Base-by-base conservation (phyloP, 2,329 filamentous ascomycete genomes). In the Aspergillus tubingensis region DNA sequence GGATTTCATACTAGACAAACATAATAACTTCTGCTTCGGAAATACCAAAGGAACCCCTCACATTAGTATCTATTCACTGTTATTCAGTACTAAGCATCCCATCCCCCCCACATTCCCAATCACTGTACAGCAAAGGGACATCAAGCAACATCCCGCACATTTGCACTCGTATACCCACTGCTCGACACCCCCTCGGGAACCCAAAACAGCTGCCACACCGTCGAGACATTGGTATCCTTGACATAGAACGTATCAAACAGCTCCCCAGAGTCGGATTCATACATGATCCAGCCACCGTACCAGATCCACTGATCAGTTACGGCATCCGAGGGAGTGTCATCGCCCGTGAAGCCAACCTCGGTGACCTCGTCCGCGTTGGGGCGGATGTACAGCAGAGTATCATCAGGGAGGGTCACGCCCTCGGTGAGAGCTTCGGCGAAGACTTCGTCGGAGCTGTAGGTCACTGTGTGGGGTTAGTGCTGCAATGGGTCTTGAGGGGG, bases 121-220 rank as follows among this genome's bases (percentile, higher is more conserved):
- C 2, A 10, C 7, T 10, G 21, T 4, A 3, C 21, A 23, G 21
- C 21, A 23, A 23, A 23, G 21, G 21, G 21, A 23, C 21, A 23
- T 8, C 11, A 27, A 10, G 47, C 25, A 10, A 50, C 11, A 30
- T 50, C 47, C 15, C 47, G 25, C n/a, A 50, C 47, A 30, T 17
- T 50, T 3, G 23, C 47, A 27, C 0, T 1, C 0, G 25, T 50
- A 11, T 50, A 50, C 15, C 47, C 47, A 17, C 15, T 50, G 8
- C 25, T 50, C 25, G 47, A 19, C 7, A 50, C 47, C 25, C 47
- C 47, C n/a, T 6, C 7, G 8, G 47, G 47, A 3, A 32, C 25
- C 47, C 47, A 50, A 30, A 11, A 50, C 47, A 50, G n/a, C 47
- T 50, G 47, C 47, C 47, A 50, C 27, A 50, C 47, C 7, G 25